These are phyloP conservation scores for Paramecium octaurelia DNA, from an alignment of 73 alveolate genomes.

Conservation along the genomic window DNA sequence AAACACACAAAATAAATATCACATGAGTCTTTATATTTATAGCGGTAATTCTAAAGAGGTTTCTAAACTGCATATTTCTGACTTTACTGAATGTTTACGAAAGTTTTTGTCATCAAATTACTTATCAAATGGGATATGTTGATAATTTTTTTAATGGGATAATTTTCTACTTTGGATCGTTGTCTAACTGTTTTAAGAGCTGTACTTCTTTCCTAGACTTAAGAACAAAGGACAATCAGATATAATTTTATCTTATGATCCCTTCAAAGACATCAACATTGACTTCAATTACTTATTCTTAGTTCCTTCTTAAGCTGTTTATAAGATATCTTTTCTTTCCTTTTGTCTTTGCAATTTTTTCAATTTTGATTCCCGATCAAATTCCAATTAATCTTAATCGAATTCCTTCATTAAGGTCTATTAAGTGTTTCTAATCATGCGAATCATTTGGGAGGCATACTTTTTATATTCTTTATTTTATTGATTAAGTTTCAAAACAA, in stretches of 20 bases:
- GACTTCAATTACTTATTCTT: not conserved
- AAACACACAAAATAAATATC: not conserved
- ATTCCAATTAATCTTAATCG: not conserved
- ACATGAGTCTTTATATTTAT: not conserved
- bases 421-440: not conserved
- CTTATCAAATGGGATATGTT: not conserved
- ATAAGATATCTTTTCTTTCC: not conserved
- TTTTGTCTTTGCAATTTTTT: not conserved
- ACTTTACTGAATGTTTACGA: not conserved
- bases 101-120: not conserved
- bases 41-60: not conserved
- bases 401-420: not conserved
- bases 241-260: not conserved
- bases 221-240: not conserved
- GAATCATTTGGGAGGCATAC: not conserved
- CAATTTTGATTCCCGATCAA: not conserved
- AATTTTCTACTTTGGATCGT: not conserved
- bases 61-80: slow-evolving; percentile 9
- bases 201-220: not conserved
- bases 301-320: not conserved
- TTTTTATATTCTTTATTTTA: not conserved
- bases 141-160: not conserved
- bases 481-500: not conserved
- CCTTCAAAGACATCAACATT: not conserved
- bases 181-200: not conserved